Base-by-base conservation (phyloP, 2,329 filamentous ascomycete genomes). In the Pyrenophora graminea region DNA sequence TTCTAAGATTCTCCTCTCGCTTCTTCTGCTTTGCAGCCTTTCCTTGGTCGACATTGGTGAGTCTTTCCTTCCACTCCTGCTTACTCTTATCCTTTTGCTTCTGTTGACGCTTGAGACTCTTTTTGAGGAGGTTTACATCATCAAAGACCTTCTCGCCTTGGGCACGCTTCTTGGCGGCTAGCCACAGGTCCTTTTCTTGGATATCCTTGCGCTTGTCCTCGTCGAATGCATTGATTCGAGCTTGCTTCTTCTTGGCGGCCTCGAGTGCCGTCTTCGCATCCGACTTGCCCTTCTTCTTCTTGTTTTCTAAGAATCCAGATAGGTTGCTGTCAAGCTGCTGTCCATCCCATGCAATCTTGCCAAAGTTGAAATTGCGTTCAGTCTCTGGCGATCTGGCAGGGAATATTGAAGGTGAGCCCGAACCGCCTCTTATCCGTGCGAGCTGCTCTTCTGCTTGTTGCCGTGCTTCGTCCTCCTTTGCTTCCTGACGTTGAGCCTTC, bases 81-180 rank as follows among this genome's bases (percentile, higher is more conserved):
- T 91, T 90, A 70, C 90, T 95, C 84, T 94, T 96, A 76, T 87
- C 88, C 84, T 97, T 97, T 45, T 83, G 79, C 61, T 87, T 85
- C 67, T 97, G 91, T 78, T 96, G 95, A 61, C 93, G 86, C 82
- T 97, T 97, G 61, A 97, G 80, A 0, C 92, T 89, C 80, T 96
- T 97, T 81, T 96, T 97, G 23, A 76, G 81, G 49, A 96, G 77
- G 39, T 83, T 85, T 57, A 91, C 90, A 71, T 96, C 91, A 68
- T 97, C 91, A 53, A 85, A 86, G 30, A 97, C 87, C 70, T 90
- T 89, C 69, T 96, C 92, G 41, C 94, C 94, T 71, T 96, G 90
- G 1, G 88, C 91, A 19, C 89, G 86, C 74, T 91, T 90, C 74
- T 93, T 88, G 2, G 94, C 94, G 40, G 89, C 93, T 52, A 97